Evolutionary conservation across 148 eudicot species (phyloP), one percentile per base, ranked within the genome.

Genomic region (Vaccinium vitisidaea): DNA sequence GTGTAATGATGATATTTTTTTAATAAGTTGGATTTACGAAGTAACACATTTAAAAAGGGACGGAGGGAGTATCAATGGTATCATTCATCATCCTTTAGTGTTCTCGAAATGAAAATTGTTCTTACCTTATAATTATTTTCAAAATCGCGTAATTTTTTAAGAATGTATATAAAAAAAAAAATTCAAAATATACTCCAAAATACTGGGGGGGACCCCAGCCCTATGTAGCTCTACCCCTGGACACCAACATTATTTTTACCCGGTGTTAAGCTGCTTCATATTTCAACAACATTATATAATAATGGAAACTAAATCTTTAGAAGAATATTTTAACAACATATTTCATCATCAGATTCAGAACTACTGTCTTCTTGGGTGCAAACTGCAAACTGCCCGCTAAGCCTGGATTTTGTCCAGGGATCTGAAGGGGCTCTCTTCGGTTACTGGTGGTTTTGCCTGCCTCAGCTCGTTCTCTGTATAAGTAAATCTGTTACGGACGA

Each of bases 401-500:
- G 97, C 71, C 84, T 92, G 32, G 97, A 96, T 87, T 92, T 96
- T 23, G 94, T 89, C 99, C 99, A 96, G 0, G 99, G 99, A 91
- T 94, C 98, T 93, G 94, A 87, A 39, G 98, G 89, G 16, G 88
- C 84, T 88, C 97, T 89, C 65, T 90, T 98, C 1, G 94, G 93
- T 36, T 92, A 87, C 77, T 11, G 98, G 88, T 32, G 99, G 98
- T 86, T 94, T 94, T 18, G 98, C 87, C 88, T 92, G 99, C 87
- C 99, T 94, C 43, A 96, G 95, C 87, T 94, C 97, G 71, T 94
- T 93, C 82, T 96, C 97, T 87, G 97, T 93, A 81, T 96, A 97
- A 59, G 92, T 88, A 84, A 92, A 94, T 92, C 99, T 96, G 94
- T 88, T 78, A 77, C 5, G 13, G 46, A 43, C 70, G 46, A 3